phyloP scores from a whole-genome alignment of 495 filamentous ascomycete species.

The Penicillium chermesinum region DNA sequence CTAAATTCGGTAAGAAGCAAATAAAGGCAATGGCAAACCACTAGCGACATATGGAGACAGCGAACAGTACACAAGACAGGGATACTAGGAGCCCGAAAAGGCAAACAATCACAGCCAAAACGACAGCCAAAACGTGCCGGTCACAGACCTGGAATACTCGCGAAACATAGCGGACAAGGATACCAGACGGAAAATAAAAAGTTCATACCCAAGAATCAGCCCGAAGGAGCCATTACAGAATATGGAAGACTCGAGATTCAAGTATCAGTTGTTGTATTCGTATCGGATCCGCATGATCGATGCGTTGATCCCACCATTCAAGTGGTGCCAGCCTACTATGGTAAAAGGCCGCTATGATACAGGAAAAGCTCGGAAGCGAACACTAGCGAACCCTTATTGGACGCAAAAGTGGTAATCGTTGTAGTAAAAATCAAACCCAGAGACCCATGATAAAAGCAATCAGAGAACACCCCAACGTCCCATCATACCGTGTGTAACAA shows the following conservation, averaged over 20 bases:
- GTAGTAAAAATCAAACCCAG: constrained; percentile 45
- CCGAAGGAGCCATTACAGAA: too few species aligned
- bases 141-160: too few species aligned
- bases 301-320: constrained; percentile 28
- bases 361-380: constrained; percentile 40
- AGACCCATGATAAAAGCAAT: constrained; percentile 47
- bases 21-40: too few species aligned
- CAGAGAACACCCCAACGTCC: constrained; percentile 51
- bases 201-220: too few species aligned
- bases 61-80: too few species aligned
- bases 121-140: too few species aligned
- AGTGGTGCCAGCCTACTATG: constrained; percentile 41
- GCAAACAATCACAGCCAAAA: too few species aligned
- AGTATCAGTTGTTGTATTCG: constrained; percentile 40
- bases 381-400: constrained; percentile 44
- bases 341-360: constrained; percentile 48
- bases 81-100: too few species aligned
- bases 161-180: not conserved
- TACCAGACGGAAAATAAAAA: too few species aligned
- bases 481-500: constrained; percentile 46
- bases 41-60: too few species aligned
- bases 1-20: too few species aligned
- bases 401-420: constrained; percentile 41
- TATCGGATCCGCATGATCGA: constrained; percentile 26
- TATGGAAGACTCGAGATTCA: constrained; percentile 4